Evolutionary conservation across 169 alveolate genomes (phyloP).

Genomic region (Theileria luwenshuni): DNA sequence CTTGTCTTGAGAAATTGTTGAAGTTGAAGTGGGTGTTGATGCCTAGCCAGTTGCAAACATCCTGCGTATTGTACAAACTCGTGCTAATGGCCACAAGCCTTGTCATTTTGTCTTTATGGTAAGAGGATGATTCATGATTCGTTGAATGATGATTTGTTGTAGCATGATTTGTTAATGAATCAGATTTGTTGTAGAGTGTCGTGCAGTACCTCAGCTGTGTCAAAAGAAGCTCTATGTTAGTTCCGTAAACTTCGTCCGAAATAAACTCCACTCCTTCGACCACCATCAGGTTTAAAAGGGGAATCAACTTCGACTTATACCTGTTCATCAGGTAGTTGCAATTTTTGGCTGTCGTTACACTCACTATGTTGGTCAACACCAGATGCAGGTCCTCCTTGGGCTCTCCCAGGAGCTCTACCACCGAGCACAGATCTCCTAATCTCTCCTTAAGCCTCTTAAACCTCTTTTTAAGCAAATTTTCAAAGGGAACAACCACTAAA

Average conservation of each 20-base stretch:
- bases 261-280: constrained; percentile 93
- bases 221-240: constrained; percentile 72
- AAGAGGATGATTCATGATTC: neutral
- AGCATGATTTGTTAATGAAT: too few species aligned
- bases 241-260: constrained; percentile 83
- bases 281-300: constrained; percentile 85
- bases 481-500: constrained; percentile 43
- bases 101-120: constrained; percentile 47
- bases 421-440: constrained; percentile 62
- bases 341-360: constrained; percentile 89
- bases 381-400: constrained; percentile 81
- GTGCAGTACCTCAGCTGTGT: constrained; percentile 20
- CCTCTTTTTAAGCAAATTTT: constrained; percentile 31
- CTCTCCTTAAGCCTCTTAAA: constrained; percentile 33
- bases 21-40: constrained; percentile 42
- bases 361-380: constrained; percentile 78
- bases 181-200: constrained; percentile 13
- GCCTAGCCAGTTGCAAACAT: constrained; percentile 93
- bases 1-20: constrained; percentile 40
- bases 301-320: constrained; percentile 85
- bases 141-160: neutral
- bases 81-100: constrained; percentile 89
- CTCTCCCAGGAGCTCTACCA: constrained; percentile 84
- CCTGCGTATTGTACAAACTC: constrained; percentile 91
- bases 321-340: constrained; percentile 92